Base-by-base conservation (phyloP, 2,329 filamentous ascomycete genomes). In the Fusarium dlaminii region DNA sequence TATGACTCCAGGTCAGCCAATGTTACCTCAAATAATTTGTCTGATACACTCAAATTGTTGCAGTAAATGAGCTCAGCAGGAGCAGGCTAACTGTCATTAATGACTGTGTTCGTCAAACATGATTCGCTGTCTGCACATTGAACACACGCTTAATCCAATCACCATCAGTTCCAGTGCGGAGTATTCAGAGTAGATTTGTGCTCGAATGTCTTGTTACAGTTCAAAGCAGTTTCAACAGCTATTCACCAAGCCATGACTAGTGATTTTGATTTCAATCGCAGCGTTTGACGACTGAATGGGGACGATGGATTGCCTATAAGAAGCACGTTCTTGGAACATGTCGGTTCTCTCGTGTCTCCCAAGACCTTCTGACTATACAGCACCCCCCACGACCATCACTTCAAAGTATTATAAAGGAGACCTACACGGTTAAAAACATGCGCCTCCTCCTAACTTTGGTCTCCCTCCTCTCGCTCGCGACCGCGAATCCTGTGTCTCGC, bases 101-200 rank as follows among this genome's bases (percentile, higher is more conserved):
- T n/a, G 10, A 29, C 9, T 10, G 15, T 13, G 7, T 10, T 18
- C n/a, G 24, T 18, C 11, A 14, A 10, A 30, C 1, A 20, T 34
- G 11, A 8, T 34, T n/a, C 6, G 8, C 20, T 30, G 14, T n/a
- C 10, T 6, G 6, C 45, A 15, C 9, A 1, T 6, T 4, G 1
- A 2, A 17, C 5, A 22, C 1, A n/a, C 3, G 10, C 7, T n/a
- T 8, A 17, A 3, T 11, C 27, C 12, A 17, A 17, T 29, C 43
- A 14, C 17, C 15, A 2, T 3, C 6, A 10, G 1, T 10, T 8
- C 20, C 2, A 18, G 11, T n/a, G 22, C 2, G 18, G 9, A 20
- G 11, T 13, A 30, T 10, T 51, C 34, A 39, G 5, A 14, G 20
- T 10, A 55, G 2, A 6, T 14, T 11, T 29, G 11, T 40, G 34